Evolutionary conservation across 768 basidiomycete genomes (phyloP), one percentile per base, ranked within the genome.

Genomic region (Fibroporia radiculosa): DNA sequence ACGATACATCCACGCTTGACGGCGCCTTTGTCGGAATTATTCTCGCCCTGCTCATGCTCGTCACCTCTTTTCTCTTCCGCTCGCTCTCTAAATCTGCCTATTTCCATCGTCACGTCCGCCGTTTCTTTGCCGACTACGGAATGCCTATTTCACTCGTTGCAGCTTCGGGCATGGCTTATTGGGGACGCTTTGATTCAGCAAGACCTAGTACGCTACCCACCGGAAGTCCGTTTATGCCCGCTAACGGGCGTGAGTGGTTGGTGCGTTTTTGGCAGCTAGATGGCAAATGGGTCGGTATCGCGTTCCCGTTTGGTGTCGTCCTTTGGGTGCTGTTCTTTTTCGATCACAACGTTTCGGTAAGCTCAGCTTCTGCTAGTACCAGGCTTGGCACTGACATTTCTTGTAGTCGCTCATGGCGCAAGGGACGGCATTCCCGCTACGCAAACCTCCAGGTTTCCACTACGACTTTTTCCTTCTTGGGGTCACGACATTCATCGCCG

Each of bases 261-360:
- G 87, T 96, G 10, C 73, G 60, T 24, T 96, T 95, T 57, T 96
- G 92, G 93, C 66, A 91, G 49, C 68, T 96, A 2, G 82, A 86
- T 16, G 81, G 74, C 0, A 89, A 88, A 64, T 96, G 90, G 86
- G 82, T 93, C 3, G 88, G 82, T 10, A 81, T 90, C 23, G 88
- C 92, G 0, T 68, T 93, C 33, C 93, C 92, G 0, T 96, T 96
- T 55, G 93, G 93, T 2, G 62, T 93, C 32, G 69, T 92, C 18
- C 69, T 98, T 4, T 96, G 88, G 79, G 75, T 95, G 19, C 66
- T 96, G 34, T 95, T 97, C 66, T 93, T 93, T 70, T 96, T 96
- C 53, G 92, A 97, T 51, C 88, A 93, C 52, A 93, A 93, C 54
- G 88, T 93, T 42, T 93, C 90, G 37, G 88, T 89, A 60, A 54